Base-by-base conservation (phyloP, 768 basidiomycete genomes). In the Mycena metata region DNA sequence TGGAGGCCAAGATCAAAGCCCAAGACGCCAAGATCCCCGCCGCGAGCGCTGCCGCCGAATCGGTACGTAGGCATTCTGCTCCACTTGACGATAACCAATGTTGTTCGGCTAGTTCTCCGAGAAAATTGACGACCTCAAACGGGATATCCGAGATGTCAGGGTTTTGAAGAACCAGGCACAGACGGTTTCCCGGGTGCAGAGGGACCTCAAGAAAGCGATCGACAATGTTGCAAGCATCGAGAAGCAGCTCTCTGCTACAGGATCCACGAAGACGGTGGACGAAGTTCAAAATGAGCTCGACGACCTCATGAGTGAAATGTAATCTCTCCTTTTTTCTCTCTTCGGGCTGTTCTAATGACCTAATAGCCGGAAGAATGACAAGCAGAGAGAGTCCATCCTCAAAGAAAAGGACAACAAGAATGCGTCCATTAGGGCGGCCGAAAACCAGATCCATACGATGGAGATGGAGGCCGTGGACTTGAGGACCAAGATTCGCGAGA, bases 201-300 rank as follows among this genome's bases (percentile, higher is more conserved):
- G 80, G 72, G 90, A 94, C 70, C 78, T 89, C 41, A 83, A 87
- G 60, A 83, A 83, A 16, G 84, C 95, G 19, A 83, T 85, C 59
- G 80, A 85, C 46, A 94, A 96, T 43, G 86, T 92, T 50, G 69
- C 77, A 11, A 80, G 83, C 52, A 81, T 96, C 50, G 94, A 98
- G 78, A 80, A 81, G 52, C 89, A 92, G 52, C 84, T 99, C 17
- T 80, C 85, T 21, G 79, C 85, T 9, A 90, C 90, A 2, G 96
- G 96, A 2, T 92, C 91, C 39, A 86, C 88, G 16, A 94, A 90
- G 78, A 96, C 96, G 1, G 87, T 88, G 0, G 93, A 95, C 51
- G 96, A 96, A 52, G 91, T 98, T 17, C 93, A 98, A 77, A 80
- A 73, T 26, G 91, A 98, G 74, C 82, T 98, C 8, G 89, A 92